Evolutionary conservation across 1,284 basidiomycete genomes (phyloP).

Genomic region (Cryptococcus sp.): DNA sequence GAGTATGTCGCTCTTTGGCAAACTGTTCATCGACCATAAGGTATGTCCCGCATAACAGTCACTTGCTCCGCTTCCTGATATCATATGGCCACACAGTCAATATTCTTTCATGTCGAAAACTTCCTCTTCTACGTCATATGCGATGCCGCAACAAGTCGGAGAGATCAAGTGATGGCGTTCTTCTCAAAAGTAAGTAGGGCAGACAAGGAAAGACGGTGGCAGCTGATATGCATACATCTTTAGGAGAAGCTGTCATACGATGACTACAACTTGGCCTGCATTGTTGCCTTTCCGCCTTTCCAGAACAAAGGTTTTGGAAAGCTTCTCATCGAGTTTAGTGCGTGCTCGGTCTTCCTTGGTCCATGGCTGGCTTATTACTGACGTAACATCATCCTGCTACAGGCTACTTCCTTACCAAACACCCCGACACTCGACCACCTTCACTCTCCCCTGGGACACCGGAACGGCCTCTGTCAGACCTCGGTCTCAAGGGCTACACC

Average conservation of each 20-base stretch:
- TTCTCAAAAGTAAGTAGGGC: conserved; percentile 74
- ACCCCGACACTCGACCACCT: conserved; percentile 40
- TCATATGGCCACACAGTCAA: conserved; percentile 54
- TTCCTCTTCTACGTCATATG: conserved; percentile 91
- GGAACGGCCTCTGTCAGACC: conserved; percentile 88
- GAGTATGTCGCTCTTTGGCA: conserved; percentile 91
- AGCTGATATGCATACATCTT: background rate
- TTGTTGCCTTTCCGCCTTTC: conserved; percentile 90
- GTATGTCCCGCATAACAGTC: conserved; percentile 19
- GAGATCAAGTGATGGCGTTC: conserved; percentile 84
- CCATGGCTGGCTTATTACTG: background rate
- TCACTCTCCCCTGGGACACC: conserved; percentile 82
- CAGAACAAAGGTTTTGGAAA: conserved; percentile 89
- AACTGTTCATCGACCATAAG: conserved; percentile 98
- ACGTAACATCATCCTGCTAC: background rate
- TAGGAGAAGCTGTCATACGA: conserved; percentile 95
- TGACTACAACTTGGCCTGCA: conserved; percentile 95
- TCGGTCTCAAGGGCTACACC: conserved; percentile 86
- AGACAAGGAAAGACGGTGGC: background rate
- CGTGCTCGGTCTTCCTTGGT: conserved; percentile 31
- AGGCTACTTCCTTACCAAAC: conserved; percentile 88
- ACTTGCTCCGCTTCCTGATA: conserved; percentile 2
- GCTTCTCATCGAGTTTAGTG: conserved; percentile 97
- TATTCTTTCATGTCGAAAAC: conserved; percentile 77
- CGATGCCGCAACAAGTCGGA: conserved; percentile 67